phyloP scores from a whole-genome alignment of 768 basidiomycete genomes.

The Boletus vinaceobasis region DNA sequence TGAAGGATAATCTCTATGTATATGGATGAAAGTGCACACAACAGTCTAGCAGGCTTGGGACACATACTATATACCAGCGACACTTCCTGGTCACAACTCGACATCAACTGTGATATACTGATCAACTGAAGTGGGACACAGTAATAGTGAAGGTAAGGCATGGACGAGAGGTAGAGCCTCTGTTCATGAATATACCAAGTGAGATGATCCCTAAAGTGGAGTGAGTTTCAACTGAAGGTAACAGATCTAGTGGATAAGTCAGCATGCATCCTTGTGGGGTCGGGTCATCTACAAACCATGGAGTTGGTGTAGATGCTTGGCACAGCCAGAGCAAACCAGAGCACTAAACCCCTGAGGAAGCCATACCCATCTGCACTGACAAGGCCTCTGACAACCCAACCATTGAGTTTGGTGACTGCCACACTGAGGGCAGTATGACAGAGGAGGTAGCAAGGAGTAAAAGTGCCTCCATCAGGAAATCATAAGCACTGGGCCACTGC shows the following conservation, averaged over 20 bases:
- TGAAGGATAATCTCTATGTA: background rate
- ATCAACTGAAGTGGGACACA: slow-evolving; percentile 67
- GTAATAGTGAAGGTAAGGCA: slow-evolving; percentile 71
- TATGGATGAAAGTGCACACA: background rate
- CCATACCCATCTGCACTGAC: slow-evolving; percentile 84
- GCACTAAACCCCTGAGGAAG: too few relatives aligned
- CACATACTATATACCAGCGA: slow-evolving; percentile 86
- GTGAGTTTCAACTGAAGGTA: slow-evolving; percentile 81
- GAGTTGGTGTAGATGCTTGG: slow-evolving; percentile 95
- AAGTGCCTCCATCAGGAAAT: too few relatives aligned
- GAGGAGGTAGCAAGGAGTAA: slow-evolving; percentile 80
- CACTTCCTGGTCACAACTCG: slow-evolving; percentile 82
- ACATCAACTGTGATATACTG: slow-evolving; percentile 95
- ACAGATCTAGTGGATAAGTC: slow-evolving; percentile 56
- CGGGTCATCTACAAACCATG: slow-evolving; percentile 52
- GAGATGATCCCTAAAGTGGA: slow-evolving; percentile 79
- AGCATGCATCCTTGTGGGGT: background rate
- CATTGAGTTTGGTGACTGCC: slow-evolving; percentile 84
- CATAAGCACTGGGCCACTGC: too few relatives aligned
- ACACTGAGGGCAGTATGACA: slow-evolving; percentile 85
- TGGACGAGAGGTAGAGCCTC: slow-evolving; percentile 80
- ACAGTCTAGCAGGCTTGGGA: background rate
- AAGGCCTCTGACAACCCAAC: slow-evolving; percentile 82
- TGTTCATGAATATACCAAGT: slow-evolving; percentile 92
- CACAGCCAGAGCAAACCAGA: too few relatives aligned